Evolutionary conservation across 1,284 basidiomycete genomes (phyloP).

Genomic region (Peniophora sp.): DNA sequence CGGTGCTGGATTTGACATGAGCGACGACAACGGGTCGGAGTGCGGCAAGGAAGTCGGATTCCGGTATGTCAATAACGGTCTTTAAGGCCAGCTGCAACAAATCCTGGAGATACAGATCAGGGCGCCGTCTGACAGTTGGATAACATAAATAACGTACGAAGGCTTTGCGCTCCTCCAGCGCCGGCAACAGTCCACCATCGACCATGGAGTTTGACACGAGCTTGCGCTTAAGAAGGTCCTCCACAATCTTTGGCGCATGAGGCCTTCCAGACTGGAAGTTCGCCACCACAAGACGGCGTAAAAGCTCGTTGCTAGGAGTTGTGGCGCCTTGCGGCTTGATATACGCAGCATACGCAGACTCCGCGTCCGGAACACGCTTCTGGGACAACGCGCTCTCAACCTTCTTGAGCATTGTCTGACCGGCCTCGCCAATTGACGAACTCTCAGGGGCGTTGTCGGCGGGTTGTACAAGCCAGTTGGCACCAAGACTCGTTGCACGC

Average conservation of each 20-base stretch:
- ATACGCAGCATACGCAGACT: not conserved
- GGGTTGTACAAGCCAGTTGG: conserved; percentile 36
- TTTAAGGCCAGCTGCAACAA: conserved; percentile 45
- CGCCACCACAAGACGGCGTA: conserved; percentile 44
- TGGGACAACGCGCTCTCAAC: not conserved
- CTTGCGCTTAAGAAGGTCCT: conserved; percentile 42
- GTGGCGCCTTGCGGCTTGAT: conserved; percentile 31
- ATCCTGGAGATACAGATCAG: conserved; percentile 27
- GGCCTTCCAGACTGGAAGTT: conserved; percentile 32
- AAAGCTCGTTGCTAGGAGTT: conserved; percentile 41
- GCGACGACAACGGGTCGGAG: conserved; percentile 35
- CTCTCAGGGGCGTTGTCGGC: not conserved
- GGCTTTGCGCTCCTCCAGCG: conserved; percentile 44
- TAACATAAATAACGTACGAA: conserved; percentile 43
- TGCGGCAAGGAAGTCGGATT: conserved; percentile 48
- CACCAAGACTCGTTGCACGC: conserved; percentile 38
- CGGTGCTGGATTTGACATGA: conserved; percentile 18
- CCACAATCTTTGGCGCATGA: conserved; percentile 42
- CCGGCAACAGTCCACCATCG: conserved; percentile 43
- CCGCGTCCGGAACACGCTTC: not conserved
- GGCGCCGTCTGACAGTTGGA: not conserved
- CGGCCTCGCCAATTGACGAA: not conserved
- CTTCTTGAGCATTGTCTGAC: not conserved
- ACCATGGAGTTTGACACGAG: conserved; percentile 55
- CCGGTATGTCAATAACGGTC: conserved; percentile 51